Evolutionary conservation across 2,329 filamentous ascomycete genomes (phyloP), one percentile per base, ranked within the genome.

Genomic region (Neonectria faginata): DNA sequence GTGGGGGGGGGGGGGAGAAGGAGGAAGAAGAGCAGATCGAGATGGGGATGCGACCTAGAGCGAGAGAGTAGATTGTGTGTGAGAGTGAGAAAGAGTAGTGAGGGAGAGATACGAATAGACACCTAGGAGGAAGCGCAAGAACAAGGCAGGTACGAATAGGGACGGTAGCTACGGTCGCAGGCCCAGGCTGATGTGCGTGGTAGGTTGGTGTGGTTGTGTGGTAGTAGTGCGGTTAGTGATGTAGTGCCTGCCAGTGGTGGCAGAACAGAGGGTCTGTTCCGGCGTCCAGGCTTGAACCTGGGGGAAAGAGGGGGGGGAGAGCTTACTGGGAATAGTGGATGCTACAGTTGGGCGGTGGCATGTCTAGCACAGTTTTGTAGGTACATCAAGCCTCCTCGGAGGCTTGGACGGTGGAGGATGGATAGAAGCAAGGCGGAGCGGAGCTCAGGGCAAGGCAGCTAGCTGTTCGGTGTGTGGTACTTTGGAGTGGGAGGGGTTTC

Each of bases 271-370:
- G 57, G 58, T 54, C 62, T 58, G 58, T 57, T 65, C 60, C 25
- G 48, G 31, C 33, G 54, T 54, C 41, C 53, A 62, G 58, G 52
- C 62, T 65, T 61, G 53, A 65, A 65, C 62, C 62, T 62, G 62
- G 62, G 62, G 62, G 58, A 60, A 60, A 25, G 58, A 55, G 48
- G 62, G 53, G 62, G 33, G 56, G 27, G 29, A 44, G 33, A 33
- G 50, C 48, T 47, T 63, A 41, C 60, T 63, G 60, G 60, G 42
- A 58, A 57, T 54, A 57, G 60, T 58, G 61, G 56, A 47, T 47
- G 48, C 45, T 59, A 59, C 56, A 55, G 50, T 59, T 55, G 50
- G 55, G 60, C 54, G 55, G 55, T 55, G 56, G 61, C 58, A 22
- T 31, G 61, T 27, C 50, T 63, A 63, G 61, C 50, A 56, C 56